Evolutionary conservation across 192 early-diverging fungal species (phyloP), one percentile per base, ranked within the genome.

Genomic region (Neocallimastix lanati): DNA sequence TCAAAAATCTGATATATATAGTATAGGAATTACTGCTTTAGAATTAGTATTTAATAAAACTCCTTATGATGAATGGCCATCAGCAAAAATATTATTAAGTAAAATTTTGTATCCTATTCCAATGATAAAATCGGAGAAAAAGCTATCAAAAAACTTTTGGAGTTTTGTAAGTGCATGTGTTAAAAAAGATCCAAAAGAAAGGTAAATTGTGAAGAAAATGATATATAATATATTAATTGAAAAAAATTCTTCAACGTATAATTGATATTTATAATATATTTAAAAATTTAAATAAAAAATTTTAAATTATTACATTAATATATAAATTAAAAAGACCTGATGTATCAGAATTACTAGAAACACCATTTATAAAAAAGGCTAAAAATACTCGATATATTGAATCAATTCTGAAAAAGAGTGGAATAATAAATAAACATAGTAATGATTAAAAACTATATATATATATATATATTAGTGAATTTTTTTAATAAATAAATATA

Each of bases 1-100:
- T 78, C 80, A 82, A 76, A 86, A 85, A 77, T 85, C 88, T 18
- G 90, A 91, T 79, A 86, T 91, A 27, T 91, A 91, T 82, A 84
- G 84, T 58, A 80, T 91, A 36, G 90, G 90, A 13, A 88, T 89
- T 76, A 88, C 90, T 2, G 86, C 88, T 2, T 76, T 91, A 27
- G 90, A 91, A 81, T 83, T 91, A 33, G 88, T 86, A 27, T 90
- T 77, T 82, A 85, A 85, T 50, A 67, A 79, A 33, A 90, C 90
- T 12, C 87, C 87, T 29, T 91, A 88, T 78, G 87, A 88, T 81
- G 83, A 86, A 25, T 91, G 88, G 88, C 83, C 86, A 28, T 81
- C 87, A 40, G 78, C 87, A 28, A 88, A 89, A 80, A 84, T 88
- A 29, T 67, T 67, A 67, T 67, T 67, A 67, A 67, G 50, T 67